Base-by-base conservation (phyloP, 148 eudicot species). In the Nyssa sinensis region DNA sequence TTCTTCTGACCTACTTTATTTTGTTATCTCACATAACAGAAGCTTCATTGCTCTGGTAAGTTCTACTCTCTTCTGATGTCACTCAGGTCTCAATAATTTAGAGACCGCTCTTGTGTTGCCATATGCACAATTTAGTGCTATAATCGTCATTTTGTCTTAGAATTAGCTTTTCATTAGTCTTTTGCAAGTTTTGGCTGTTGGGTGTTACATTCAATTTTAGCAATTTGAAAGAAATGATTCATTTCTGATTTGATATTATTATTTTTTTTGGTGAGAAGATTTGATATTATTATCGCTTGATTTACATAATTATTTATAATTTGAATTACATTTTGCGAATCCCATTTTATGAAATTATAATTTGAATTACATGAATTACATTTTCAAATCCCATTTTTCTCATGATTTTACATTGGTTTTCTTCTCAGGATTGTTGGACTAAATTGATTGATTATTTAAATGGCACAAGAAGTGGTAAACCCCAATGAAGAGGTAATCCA, bases 401-500 rank as follows among this genome's bases (percentile, higher is more conserved):
- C 16, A 29, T 21, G 10, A 62, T 37, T 51, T 39, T 25, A 23
- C 13, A 61, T 61, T 51, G 24, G 17, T 62, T 57, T 62, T 8
- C 21, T 62, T 31, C 23, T 14, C 34, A 44, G 67, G 37, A 0
- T 33, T 62, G 37, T 41, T 29, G 32, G 67, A 30, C 44, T 32
- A 57, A 23, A 37, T 61, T 39, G 41, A 73, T 41, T 62, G 16
- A 24, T 14, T n/a, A 9, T 68, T 41, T 34, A 66, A 68, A 83
- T 83, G 86, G 76, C 81, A 60, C 62, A 64, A 51, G 76, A 41
- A 53, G 14, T 24, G 63, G 66, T 55, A 24, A 80, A 70, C 41
- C 74, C 81, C 39, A 77, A 32, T 61, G 83, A 74, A 74, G 77
- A 71, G 86, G 86, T 83, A 76, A 37, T 53, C 28, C 4, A 3